Conservation (phyloP, 345 rosid genomes). For the Acer campestre region DNA sequence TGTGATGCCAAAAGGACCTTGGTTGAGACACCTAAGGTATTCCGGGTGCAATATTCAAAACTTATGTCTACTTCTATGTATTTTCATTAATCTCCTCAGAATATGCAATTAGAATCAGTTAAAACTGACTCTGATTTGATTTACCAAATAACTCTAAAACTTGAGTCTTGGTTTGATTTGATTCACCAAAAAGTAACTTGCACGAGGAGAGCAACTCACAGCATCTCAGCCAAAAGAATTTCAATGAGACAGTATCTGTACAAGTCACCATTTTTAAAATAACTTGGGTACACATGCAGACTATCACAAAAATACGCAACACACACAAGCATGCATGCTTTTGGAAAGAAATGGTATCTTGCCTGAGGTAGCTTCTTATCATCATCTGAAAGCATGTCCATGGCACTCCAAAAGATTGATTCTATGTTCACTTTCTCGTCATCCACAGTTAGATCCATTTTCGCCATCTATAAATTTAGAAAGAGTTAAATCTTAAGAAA, state of each 20-base stretch:
- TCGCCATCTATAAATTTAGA: constrained; percentile 66
- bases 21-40: background rate
- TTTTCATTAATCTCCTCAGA: background rate
- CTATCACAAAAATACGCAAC: background rate
- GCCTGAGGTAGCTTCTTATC: constrained; percentile 99
- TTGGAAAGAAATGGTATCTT: constrained; percentile 38
- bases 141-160: background rate
- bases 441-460: constrained; percentile 89
- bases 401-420: constrained; percentile 91
- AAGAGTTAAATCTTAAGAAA: constrained; percentile 6
- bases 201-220: background rate
- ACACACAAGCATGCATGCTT: constrained; percentile 1
- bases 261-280: background rate
- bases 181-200: background rate
- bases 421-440: constrained; percentile 86
- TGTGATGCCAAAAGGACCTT: background rate
- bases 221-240: background rate
- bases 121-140: background rate
- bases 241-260: background rate
- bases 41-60: background rate
- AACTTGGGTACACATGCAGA: background rate
- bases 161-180: background rate
- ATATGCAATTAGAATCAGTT: background rate
- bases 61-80: background rate
- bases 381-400: constrained; percentile 96